These are phyloP conservation scores for Kluyveromyces lactis DNA, from an alignment of 805 yeast genomes.

Conservation along the genomic window DNA sequence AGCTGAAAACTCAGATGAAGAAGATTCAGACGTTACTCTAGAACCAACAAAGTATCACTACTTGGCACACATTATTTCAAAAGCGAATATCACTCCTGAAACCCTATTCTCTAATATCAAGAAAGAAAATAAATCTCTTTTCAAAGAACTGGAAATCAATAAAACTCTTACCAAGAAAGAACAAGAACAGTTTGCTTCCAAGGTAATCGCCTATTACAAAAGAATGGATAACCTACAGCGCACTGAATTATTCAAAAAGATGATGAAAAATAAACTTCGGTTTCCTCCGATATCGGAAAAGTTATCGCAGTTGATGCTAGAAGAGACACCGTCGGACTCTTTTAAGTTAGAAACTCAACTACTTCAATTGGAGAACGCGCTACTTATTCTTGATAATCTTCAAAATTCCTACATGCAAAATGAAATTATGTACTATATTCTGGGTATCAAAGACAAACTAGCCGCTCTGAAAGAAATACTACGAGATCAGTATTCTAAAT, in stretches of 20 bases:
- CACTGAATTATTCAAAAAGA: conserved; percentile 10
- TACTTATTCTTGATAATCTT: conserved; percentile 10
- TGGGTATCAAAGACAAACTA: conserved; percentile 31
- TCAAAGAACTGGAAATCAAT: conserved; percentile 19
- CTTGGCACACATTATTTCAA: conserved; percentile 25
- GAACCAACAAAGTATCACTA: conserved; percentile 27
- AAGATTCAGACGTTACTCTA: conserved; percentile 7
- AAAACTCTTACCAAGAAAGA: conserved; percentile 16
- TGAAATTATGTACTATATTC: conserved; percentile 16
- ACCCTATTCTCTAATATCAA: conserved; percentile 23
- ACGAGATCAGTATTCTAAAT: conserved; percentile 2
- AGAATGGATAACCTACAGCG: conserved; percentile 14
- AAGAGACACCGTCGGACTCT: conserved; percentile 9
- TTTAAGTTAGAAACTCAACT: conserved; percentile 18
- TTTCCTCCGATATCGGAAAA: conserved; percentile 2
- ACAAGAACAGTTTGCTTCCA: conserved; percentile 18
- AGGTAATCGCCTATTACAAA: conserved; percentile 24
- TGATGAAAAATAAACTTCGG: conserved; percentile 5
- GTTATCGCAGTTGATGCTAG: conserved; percentile 5
- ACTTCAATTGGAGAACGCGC: conserved; percentile 15
- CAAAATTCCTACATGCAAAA: conserved; percentile 5
- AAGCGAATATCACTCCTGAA: conserved; percentile 12
- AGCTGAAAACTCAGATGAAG: conserved; percentile 9
- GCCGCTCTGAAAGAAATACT: background rate
- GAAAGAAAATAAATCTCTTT: conserved; percentile 14